Evolutionary conservation across 148 eudicot species (phyloP).

Genomic region (Amaranthus cruentus): DNA sequence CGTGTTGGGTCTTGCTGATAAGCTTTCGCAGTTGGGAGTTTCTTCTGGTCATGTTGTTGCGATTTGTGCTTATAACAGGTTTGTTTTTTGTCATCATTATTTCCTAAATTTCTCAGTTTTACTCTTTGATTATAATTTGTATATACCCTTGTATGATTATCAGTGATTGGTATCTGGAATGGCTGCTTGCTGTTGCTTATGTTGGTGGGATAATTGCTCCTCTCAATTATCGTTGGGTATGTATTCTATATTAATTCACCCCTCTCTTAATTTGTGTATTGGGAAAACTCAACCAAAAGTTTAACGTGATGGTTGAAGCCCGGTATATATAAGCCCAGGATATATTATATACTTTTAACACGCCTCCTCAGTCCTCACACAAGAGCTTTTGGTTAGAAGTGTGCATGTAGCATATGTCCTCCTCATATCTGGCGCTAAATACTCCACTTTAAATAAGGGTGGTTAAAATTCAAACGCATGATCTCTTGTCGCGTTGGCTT

Average conservation of each 20-base stretch:
- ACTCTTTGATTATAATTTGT: not conserved
- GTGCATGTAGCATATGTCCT: too few species aligned
- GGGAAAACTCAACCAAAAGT: not conserved
- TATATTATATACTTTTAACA: too few species aligned
- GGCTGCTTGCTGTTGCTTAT: constrained; percentile 81
- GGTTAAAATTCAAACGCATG: too few species aligned
- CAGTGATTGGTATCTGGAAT: constrained; percentile 81
- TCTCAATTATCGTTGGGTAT: constrained; percentile 90
- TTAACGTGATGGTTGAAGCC: not conserved
- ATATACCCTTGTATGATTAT: constrained; percentile 2
- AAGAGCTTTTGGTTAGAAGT: too few species aligned
- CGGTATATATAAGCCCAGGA: too few species aligned
- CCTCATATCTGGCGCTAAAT: too few species aligned
- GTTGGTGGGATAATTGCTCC: constrained; percentile 89
- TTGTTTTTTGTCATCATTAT: not conserved
- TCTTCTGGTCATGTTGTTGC: constrained; percentile 53
- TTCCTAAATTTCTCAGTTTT: not conserved
- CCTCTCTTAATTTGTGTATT: not conserved
- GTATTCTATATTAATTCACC: constrained; percentile 4
- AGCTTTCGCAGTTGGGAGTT: constrained; percentile 45
- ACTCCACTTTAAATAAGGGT: too few species aligned
- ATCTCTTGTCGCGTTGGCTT: too few species aligned
- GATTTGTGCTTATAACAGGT: constrained; percentile 80
- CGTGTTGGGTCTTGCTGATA: constrained; percentile 44
- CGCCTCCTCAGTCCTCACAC: too few species aligned